Evolutionary conservation across 2,329 filamentous ascomycete species (phyloP), one percentile per base, ranked within the genome.

Genomic region (Scolecobasidium constrictum): DNA sequence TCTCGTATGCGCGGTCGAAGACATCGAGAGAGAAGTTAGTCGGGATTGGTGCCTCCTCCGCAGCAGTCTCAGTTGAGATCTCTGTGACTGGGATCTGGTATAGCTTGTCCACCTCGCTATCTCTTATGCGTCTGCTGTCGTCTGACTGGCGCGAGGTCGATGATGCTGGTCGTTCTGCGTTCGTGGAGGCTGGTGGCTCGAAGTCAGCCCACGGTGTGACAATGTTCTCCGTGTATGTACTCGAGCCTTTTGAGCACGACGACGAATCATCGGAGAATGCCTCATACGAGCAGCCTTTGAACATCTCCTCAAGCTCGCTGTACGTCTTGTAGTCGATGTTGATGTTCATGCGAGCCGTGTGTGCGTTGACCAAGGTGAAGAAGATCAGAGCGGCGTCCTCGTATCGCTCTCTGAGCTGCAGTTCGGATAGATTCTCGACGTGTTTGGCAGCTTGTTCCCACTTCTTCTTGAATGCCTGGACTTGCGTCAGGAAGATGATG

Each of bases 321-420:
- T 75, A 69, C 33, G 78, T 69, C 15, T 65, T 57, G 2, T 71
- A 75, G 2, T 77, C 75, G 23, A 83, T 66, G 54, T 83, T 83
- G 59, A 83, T 68, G 35, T 77, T 77, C 49, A 83, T 82, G 45
- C 77, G 72, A 45, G 80, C 78, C 42, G 77, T 73, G 6, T 66
- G 65, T 3, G 71, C 66, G 51, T 73, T 74, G 57, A 83, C 69
- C 52, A 78, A 79, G 36, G 71, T 68, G 38, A 66, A 65, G 54
- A 80, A 83, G 52, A 83, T 79, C 42, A 67, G 63, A 2, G 81
- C 60, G 0, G 77, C 80, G 11, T 65, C 60, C 47, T 73, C 72
- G 59, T 75, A 83, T 12, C 69, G 64, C 43, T 72, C 65, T 23
- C 20, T 48, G 31, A 33, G 36, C 38, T 40, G 45, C 20, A 7